Conservation (phyloP, 2,329 filamentous ascomycete genomes). For the Neocucurbitaria cava region DNA sequence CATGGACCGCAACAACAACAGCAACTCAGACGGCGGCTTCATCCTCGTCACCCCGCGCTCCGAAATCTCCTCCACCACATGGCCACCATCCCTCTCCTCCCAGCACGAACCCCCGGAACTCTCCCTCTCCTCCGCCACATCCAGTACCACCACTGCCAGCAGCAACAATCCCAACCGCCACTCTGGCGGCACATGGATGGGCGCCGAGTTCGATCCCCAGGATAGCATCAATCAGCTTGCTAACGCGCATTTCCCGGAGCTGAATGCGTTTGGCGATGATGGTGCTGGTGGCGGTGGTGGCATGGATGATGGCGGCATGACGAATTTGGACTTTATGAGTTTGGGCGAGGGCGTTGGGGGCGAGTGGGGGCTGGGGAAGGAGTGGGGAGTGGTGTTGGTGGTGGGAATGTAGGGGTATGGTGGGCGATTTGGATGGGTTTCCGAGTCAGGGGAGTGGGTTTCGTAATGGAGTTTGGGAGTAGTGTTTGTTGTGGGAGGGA, state of each 20-base stretch:
- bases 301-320: constrained; percentile 24
- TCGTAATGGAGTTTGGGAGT: constrained; percentile 3
- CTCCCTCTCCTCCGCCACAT: constrained; percentile 17
- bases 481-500: too few relatives aligned
- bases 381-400: constrained; percentile 19
- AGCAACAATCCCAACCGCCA: constrained; percentile 2
- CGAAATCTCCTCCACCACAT: constrained; percentile 32
- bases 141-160: background rate
- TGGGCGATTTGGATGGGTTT: constrained; percentile 42
- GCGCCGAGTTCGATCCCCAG: constrained; percentile 30
- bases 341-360: constrained; percentile 32
- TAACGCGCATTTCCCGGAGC: constrained; percentile 44
- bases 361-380: constrained; percentile 25
- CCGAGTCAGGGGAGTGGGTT: constrained; percentile 26
- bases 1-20: too few relatives aligned
- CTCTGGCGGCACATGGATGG: constrained; percentile 34
- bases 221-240: constrained; percentile 34
- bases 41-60: constrained; percentile 41
- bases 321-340: constrained; percentile 41
- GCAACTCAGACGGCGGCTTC: too few relatives aligned
- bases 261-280: constrained; percentile 25
- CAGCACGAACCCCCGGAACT: constrained; percentile 22
- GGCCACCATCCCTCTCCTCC: constrained; percentile 24
- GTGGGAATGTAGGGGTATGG: too few relatives aligned
- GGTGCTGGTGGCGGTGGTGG: background rate